These are phyloP conservation scores for Sporothrix curviconia DNA, from an alignment of 2,329 filamentous ascomycete species.

Conservation along the genomic window DNA sequence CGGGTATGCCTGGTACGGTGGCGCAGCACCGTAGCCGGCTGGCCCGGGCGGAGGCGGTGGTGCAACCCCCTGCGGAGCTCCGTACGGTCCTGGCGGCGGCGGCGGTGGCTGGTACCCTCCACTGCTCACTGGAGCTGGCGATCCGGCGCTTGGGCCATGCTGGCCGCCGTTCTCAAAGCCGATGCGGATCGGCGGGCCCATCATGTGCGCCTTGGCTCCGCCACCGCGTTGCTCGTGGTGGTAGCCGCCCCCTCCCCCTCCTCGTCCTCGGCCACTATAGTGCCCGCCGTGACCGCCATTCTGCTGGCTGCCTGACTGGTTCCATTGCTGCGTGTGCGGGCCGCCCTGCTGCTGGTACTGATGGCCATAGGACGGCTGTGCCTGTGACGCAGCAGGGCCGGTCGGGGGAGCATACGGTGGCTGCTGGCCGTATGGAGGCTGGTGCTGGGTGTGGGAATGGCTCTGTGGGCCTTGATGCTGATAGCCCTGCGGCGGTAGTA, in stretches of 20 bases:
- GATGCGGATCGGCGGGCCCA: conserved; percentile 50
- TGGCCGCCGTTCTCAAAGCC: conserved; percentile 39
- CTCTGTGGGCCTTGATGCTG: conserved; percentile 6
- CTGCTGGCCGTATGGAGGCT: conserved; percentile 19
- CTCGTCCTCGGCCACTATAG: conserved; percentile 35
- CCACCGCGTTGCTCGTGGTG: conserved; percentile 32
- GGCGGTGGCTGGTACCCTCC: conserved; percentile 31
- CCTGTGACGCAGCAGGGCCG: conserved; percentile 24
- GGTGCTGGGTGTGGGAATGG: conserved; percentile 25
- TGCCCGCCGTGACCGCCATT: conserved; percentile 21
- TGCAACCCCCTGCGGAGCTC: conserved; percentile 22
- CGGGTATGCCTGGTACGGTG: conserved; percentile 34
- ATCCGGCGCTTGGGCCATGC: conserved; percentile 29
- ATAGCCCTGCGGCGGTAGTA: conserved; percentile 19
- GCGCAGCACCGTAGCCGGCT: conserved; percentile 24
- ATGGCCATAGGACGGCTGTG: conserved; percentile 15
- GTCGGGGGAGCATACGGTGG: conserved; percentile 20
- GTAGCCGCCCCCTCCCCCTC: conserved; percentile 36
- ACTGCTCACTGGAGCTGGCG: conserved; percentile 39
- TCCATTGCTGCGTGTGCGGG: conserved; percentile 39
- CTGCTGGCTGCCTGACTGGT: conserved; percentile 24
- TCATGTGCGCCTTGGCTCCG: conserved; percentile 31
- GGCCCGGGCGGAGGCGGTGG: conserved; percentile 19
- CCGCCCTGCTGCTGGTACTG: conserved; percentile 26
- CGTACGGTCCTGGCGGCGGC: conserved; percentile 22